A percentile compares a stretch with the other conserved stretches of the same genome.
These are phyloP conservation scores for Colletotrichum cereale DNA, from an alignment of 2,329 filamentous ascomycete species.

Conservation along the genomic window DNA sequence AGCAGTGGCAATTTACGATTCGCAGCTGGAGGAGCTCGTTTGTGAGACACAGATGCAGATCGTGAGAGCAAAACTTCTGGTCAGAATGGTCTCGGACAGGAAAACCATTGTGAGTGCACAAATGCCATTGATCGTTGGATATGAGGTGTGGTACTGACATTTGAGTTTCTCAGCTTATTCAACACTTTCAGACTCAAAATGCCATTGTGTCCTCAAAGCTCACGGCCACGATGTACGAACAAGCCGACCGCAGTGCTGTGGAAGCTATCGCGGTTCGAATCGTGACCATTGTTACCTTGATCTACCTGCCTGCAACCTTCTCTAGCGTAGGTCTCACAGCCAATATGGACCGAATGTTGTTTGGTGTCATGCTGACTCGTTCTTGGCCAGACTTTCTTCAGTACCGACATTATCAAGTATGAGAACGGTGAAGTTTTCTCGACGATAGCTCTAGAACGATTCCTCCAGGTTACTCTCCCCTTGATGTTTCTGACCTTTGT, in stretches of 20 bases:
- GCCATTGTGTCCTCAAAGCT: conserved; percentile 30
- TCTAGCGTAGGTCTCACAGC: conserved; percentile 15
- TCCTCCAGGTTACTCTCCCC: conserved; percentile 25
- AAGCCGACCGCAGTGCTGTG: conserved; percentile 46
- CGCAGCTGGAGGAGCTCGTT: conserved; percentile 18
- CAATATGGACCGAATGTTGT: not conserved
- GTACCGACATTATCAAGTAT: conserved; percentile 23
- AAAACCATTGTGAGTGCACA: conserved; percentile 17
- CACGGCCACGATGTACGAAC: conserved; percentile 44
- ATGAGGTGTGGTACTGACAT: not conserved
- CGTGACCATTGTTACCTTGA: conserved; percentile 46
- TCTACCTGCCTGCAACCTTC: conserved; percentile 44
- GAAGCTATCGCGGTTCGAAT: conserved; percentile 46
- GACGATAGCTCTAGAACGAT: not conserved
- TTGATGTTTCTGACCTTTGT: conserved; percentile 25
- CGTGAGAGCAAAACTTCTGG: not conserved
- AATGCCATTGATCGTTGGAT: not conserved
- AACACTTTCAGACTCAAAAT: conserved; percentile 50
- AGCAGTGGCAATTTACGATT: not conserved
- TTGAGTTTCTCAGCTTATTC: conserved; percentile 45
- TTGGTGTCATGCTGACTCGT: not conserved
- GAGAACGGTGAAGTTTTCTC: conserved; percentile 10
- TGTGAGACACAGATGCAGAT: conserved; percentile 26
- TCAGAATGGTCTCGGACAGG: conserved; percentile 7
- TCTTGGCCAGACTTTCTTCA: conserved; percentile 22